Base-by-base conservation (phyloP, 495 filamentous ascomycete genomes). In the Bryoglossum gracile region DNA sequence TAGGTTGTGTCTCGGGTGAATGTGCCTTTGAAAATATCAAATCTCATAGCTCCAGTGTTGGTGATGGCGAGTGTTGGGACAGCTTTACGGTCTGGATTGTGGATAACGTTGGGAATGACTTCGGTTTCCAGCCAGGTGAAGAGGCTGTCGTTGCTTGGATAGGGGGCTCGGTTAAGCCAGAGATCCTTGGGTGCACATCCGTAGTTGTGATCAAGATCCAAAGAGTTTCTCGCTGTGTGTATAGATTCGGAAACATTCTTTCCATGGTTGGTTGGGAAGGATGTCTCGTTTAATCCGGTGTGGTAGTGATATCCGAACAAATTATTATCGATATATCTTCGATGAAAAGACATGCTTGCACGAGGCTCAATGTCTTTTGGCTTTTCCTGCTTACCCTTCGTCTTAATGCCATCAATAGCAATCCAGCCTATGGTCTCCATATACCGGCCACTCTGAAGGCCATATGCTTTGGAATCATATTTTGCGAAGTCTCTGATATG, bases 351-450 rank as follows among this genome's bases (percentile, higher is more conserved):
- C 17, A 77, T 73, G 5, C 48, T 55, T n/a, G 65, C 54, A 11
- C 51, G 52, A 10, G 43, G 8, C 26, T 43, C 43, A 22, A 48
- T 23, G 1, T 48, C 49, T 11, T 39, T 51, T 4, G 55, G 43
- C 17, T 51, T 48, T 62, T 59, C 59, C 53, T 54, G 32, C 50
- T 54, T 51, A 46, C 55, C 50, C 43, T 56, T 45, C 23, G 45
- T 67, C 18, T 68, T 62, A 22, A 90, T 68, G 5, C 87, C 89
- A 34, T 81, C 73, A 43, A 97, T 83, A 8, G 89, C 94, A 78
- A 94, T 77, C 71, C 89, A 98, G 4, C 92, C 92, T 41, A 96
- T 81, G n/a, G 94, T 97, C 67, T 98, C 92, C 76, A 95, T 89
- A 64, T 95, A 98, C 2, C 91, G 76, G n/a, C 92, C 92, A 58